Evolutionary conservation across 176 grass and related monocot species (phyloP), one percentile per base, ranked within the genome.

Genomic region (Alloteropsis semialata): DNA sequence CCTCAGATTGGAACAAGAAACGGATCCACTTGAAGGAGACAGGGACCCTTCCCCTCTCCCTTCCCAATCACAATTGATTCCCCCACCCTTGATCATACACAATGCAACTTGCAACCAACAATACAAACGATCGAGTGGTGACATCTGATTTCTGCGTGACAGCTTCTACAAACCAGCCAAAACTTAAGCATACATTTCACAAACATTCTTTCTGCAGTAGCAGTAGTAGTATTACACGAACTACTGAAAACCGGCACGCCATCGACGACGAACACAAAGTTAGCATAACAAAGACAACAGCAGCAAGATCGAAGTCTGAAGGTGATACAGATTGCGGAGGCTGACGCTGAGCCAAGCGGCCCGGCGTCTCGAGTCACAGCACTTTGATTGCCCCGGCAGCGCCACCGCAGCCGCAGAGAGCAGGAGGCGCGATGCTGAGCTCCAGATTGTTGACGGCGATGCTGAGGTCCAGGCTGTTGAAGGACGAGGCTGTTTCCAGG

Each of bases 401-500:
- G 32, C 86, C 49, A 34, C 70, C 19, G 12, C 19, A 36, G 21
- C 45, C 42, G 46, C 75, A 50, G 16, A 43, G 69, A 50, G 17
- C 70, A 61, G 95, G 87, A 45, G 84, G 91, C 7, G 81, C 95
- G 39, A 98, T 98, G 79, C 90, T 90, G 46, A 94, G 92, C 75
- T 94, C 92, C 48, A 97, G 81, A 38, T 76, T 89, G 80, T 70
- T 84, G 76, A 49, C 33, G 2, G 82, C 88, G 25, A 98, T 97
- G 80, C 81, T 89, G 43, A 95, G 87, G 54, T 98, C 85, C 75
- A 95, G 73, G 58, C 77, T 88, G 81, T 14, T 78, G 88, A 45
- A 1, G 19, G 83, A 78, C 1, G 83, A 81, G 33, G 82, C 54
- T 44, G 78, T 82, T 56, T 86, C 72, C 48, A 79, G 58, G 39